These are phyloP conservation scores for Amylostereum chailletii DNA, from an alignment of 1,284 basidiomycete genomes.

Conservation along the genomic window DNA sequence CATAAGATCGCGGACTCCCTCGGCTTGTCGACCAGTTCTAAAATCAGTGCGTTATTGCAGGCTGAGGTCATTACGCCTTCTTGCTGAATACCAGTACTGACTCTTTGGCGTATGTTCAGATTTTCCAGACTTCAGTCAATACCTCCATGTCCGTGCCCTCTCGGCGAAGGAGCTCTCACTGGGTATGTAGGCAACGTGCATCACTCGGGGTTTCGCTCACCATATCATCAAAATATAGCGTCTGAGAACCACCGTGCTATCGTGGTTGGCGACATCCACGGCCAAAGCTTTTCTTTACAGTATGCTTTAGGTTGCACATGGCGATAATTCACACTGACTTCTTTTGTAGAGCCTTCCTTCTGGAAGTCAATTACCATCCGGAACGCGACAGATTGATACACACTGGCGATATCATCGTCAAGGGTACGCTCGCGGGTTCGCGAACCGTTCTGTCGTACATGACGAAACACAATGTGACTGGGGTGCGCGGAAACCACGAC, in stretches of 20 bases:
- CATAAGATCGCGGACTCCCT: conserved; percentile 10
- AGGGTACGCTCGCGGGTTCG: conserved; percentile 52
- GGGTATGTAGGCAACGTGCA: conserved; percentile 25
- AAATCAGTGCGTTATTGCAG: no score
- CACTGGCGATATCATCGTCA: conserved; percentile 74
- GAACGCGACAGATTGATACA: conserved; percentile 65
- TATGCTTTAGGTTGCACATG: conserved; percentile 25
- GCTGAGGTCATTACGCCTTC: no score
- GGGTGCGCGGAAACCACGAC: conserved; percentile 89
- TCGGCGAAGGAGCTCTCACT: conserved; percentile 40
- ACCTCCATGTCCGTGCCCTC: conserved; percentile 32
- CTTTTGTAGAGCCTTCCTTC: conserved; percentile 48
- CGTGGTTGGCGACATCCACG: conserved; percentile 81
- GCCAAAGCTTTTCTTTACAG: conserved; percentile 63
- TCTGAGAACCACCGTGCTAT: conserved; percentile 50
- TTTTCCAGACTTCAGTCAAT: conserved; percentile 51
- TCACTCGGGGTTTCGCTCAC: not conserved
- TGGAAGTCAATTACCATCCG: conserved; percentile 49
- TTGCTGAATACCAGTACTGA: no score
- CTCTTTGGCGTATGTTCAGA: conserved; percentile 13
- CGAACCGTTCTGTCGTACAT: conserved; percentile 60
- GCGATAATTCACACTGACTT: not conserved
- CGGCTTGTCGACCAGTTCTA: not conserved
- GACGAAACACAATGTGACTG: conserved; percentile 48
- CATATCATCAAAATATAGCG: conserved; percentile 25